phyloP scores from a whole-genome alignment of 2,329 filamentous ascomycete species.

The Aspergillus sp. region DNA sequence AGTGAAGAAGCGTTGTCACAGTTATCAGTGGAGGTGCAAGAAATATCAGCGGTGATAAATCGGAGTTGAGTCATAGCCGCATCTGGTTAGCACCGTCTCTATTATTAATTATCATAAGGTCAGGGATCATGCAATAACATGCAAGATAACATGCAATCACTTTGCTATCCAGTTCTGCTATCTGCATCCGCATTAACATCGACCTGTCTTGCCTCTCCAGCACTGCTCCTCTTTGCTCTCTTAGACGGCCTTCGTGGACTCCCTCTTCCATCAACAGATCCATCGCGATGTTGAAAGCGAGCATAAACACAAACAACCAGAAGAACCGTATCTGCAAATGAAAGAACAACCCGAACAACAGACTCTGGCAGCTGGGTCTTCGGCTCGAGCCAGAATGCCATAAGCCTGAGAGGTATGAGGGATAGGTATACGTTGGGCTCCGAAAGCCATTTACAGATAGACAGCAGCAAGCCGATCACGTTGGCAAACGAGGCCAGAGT shows the following conservation, averaged over 20 bases:
- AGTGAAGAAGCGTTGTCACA: too few relatives aligned
- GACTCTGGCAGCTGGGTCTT: neutral
- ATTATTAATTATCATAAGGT: too few relatives aligned
- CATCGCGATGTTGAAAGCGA: neutral
- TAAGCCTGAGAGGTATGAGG: neutral
- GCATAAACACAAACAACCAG: neutral
- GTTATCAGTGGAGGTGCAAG: too few relatives aligned
- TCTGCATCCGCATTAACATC: too few relatives aligned
- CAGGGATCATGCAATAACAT: too few relatives aligned
- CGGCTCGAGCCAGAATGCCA: neutral
- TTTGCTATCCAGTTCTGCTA: too few relatives aligned
- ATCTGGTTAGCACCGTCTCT: too few relatives aligned
- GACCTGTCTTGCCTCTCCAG: neutral
- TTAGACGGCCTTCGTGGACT: neutral
- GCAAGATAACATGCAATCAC: too few relatives aligned
- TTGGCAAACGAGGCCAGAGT: neutral
- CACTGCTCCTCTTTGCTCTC: neutral
- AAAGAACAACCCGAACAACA: neutral
- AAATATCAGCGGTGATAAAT: too few relatives aligned
- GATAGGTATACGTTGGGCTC: neutral
- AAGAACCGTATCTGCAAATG: neutral
- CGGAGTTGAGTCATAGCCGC: too few relatives aligned
- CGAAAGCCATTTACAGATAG: neutral
- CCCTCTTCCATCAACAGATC: neutral
- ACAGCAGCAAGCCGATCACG: neutral